Evolutionary conservation across 441 rosid genomes (phyloP).

Genomic region (Euphorbia schlechtendalii): DNA sequence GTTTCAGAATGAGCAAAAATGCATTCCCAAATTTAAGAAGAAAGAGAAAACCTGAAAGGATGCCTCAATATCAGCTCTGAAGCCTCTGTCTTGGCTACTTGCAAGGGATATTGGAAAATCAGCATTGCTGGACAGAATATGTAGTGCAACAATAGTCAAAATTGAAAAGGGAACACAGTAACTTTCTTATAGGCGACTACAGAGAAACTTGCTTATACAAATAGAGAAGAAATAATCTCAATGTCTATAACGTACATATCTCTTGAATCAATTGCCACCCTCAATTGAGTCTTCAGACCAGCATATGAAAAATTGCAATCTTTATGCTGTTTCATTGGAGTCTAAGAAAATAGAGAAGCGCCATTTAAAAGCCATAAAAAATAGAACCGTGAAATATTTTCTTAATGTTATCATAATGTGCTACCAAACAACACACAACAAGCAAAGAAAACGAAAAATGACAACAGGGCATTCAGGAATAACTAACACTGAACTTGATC

Average conservation of each 20-base stretch:
- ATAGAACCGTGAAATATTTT: slow-evolving; percentile 2
- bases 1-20: too few relatives aligned
- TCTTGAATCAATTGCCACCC: slow-evolving; percentile 78
- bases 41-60: slow-evolving; percentile 92
- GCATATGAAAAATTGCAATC: slow-evolving; percentile 96
- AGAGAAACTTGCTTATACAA: slow-evolving; percentile 12
- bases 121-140: slow-evolving; percentile 45
- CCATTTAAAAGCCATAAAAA: slow-evolving; percentile 10
- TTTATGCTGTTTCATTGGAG: slow-evolving; percentile 86
- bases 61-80: slow-evolving; percentile 90
- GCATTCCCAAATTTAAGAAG: too few relatives aligned
- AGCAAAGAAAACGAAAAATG: neutral
- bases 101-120: slow-evolving; percentile 63
- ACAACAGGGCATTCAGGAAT: slow-evolving; percentile 13
- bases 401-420: slow-evolving; percentile 5
- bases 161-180: neutral
- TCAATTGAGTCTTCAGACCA: slow-evolving; percentile 93
- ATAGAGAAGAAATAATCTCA: slow-evolving; percentile 2
- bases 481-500: slow-evolving; percentile 63
- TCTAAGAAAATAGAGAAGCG: slow-evolving; percentile 34
- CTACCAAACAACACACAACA: slow-evolving; percentile 8
- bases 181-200: neutral
- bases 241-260: slow-evolving; percentile 46
- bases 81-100: slow-evolving; percentile 59
- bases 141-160: slow-evolving; percentile 13